Percentiles rank a stretch among this genome's conserved stretches.
Conservation (phyloP, 2,329 filamentous ascomycete species). For the Didymella pomorum region DNA sequence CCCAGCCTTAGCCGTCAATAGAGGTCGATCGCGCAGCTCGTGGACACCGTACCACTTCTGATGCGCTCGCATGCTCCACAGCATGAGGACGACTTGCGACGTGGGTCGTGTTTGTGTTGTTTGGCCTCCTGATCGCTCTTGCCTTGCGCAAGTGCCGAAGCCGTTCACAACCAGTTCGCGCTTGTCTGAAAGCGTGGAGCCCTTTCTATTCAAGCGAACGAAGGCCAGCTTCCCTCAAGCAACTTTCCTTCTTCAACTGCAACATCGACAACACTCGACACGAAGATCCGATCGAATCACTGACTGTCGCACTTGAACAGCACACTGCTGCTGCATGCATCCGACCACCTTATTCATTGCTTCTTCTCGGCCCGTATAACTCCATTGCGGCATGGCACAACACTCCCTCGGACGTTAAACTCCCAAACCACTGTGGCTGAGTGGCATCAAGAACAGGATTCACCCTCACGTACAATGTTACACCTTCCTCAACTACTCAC, state of each 20-base stretch:
- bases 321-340: neutral
- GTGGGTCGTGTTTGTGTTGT: neutral
- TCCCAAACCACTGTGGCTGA: neutral
- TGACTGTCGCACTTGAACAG: neutral
- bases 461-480: neutral
- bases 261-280: neutral
- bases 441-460: neutral
- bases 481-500: neutral
- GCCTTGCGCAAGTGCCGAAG: neutral
- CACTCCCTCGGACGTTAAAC: neutral
- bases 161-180: neutral
- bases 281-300: neutral
- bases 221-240: neutral
- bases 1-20: neutral
- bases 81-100: neutral
- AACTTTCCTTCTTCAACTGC: neutral
- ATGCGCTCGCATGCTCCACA: neutral
- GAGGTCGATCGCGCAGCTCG: constrained; percentile 4
- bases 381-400: neutral
- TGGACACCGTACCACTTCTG: neutral
- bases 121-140: neutral
- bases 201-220: neutral
- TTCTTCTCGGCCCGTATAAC: neutral
- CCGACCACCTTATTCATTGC: neutral
- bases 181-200: constrained; percentile 5